Conservation (phyloP, 2,329 filamentous ascomycete species). For the Lasiodiplodia sp. region DNA sequence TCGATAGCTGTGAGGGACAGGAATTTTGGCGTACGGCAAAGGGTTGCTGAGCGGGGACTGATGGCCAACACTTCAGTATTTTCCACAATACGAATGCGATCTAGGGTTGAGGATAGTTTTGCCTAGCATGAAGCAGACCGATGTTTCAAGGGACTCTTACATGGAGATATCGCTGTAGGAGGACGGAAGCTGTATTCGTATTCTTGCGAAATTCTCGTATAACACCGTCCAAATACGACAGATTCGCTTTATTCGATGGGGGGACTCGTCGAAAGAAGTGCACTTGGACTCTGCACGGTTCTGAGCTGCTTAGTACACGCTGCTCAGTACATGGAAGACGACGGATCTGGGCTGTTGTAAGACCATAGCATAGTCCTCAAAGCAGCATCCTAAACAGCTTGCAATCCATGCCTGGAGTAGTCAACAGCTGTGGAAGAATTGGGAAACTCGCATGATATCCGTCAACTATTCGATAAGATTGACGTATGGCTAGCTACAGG, state of each 20-base stretch:
- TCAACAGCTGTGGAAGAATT: too few relatives aligned
- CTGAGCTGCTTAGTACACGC: neutral
- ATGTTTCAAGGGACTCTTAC: neutral
- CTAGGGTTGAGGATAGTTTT: neutral
- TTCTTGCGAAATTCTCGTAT: neutral
- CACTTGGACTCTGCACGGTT: neutral
- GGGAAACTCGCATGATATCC: neutral
- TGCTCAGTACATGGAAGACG: neutral
- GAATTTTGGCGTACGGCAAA: neutral
- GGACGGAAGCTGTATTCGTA: neutral
- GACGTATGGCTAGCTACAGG: neutral
- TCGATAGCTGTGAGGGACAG: neutral
- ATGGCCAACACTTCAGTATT: neutral
- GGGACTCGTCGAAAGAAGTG: neutral
- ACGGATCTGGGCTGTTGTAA: neutral
- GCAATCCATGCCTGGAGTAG: too few relatives aligned
- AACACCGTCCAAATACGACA: neutral
- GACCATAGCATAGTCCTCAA: neutral
- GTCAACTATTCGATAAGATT: neutral
- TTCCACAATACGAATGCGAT: neutral
- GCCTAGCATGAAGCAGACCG: too few relatives aligned
- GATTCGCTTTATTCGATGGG: neutral
- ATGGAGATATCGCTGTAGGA: neutral
- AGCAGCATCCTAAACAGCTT: neutral
- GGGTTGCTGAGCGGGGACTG: neutral